Evolutionary conservation across 805 yeast species (phyloP).

Genomic region (Pichia paraexigua): DNA sequence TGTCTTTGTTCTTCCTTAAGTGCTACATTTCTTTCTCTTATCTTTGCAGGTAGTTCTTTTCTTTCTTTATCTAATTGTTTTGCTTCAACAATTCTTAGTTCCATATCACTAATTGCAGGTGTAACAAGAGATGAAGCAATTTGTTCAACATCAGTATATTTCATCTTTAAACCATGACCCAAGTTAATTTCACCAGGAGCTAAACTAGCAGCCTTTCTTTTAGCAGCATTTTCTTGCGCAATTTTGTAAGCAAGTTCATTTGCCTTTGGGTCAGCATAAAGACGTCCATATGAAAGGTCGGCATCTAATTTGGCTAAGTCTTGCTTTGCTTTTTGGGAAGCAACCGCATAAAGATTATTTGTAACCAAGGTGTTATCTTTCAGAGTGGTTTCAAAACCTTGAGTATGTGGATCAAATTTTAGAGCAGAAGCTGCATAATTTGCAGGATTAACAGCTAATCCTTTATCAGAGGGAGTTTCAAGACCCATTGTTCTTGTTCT

Average conservation of each 20-base stretch:
- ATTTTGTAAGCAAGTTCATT: conserved; percentile 69
- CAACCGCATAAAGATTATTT: conserved; percentile 40
- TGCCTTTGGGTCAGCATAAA: conserved; percentile 26
- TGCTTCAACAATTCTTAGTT: conserved; percentile 50
- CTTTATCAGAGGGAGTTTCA: conserved; percentile 32
- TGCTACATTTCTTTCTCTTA: conserved; percentile 34
- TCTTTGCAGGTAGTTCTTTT: conserved; percentile 32
- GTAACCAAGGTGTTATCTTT: conserved; percentile 32
- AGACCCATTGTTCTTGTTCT: conserved; percentile 26
- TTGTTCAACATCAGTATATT: conserved; percentile 64
- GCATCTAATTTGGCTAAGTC: conserved; percentile 22
- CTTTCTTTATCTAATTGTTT: conserved; percentile 54
- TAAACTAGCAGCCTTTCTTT: conserved; percentile 36
- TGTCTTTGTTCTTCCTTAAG: conserved; percentile 31
- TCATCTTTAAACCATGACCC: conserved; percentile 83
- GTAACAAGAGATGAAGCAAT: conserved; percentile 74
- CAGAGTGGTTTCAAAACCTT: conserved; percentile 32
- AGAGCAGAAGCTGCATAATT: conserved; percentile 49
- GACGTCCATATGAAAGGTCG: conserved; percentile 17
- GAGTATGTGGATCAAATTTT: conserved; percentile 12
- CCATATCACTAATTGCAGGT: conserved; percentile 75
- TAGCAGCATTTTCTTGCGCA: conserved; percentile 62
- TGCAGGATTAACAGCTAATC: conserved; percentile 31
- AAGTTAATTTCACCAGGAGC: conserved; percentile 54
- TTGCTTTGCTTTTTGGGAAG: conserved; percentile 42